These are phyloP conservation scores for Blastobotrys mokoenaii DNA, from an alignment of 805 yeast species.

Conservation along the genomic window DNA sequence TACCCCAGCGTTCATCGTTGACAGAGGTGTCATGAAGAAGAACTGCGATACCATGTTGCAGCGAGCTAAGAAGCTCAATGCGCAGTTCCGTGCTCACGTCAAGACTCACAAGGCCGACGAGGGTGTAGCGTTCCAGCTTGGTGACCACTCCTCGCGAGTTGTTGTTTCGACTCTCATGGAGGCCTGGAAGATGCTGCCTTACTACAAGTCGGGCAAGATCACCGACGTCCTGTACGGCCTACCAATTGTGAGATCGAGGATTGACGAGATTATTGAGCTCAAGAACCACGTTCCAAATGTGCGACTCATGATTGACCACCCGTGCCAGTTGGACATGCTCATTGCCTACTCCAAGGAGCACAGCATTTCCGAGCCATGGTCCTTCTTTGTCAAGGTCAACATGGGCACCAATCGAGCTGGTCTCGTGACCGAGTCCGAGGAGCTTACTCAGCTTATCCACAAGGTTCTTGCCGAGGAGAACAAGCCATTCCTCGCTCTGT, in stretches of 20 bases:
- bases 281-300: slow-evolving; percentile 36
- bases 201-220: slow-evolving; percentile 33
- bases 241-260: slow-evolving; percentile 45
- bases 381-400: slow-evolving; percentile 58
- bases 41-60: slow-evolving; percentile 46
- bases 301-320: slow-evolving; percentile 51
- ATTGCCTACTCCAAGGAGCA: slow-evolving; percentile 28
- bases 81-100: slow-evolving; percentile 59
- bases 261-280: slow-evolving; percentile 39
- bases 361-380: slow-evolving; percentile 39
- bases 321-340: slow-evolving; percentile 46
- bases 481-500: slow-evolving; percentile 35
- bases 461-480: slow-evolving; percentile 23
- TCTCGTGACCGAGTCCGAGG: slow-evolving; percentile 27
- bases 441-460: slow-evolving; percentile 32
- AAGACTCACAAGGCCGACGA: slow-evolving; percentile 67
- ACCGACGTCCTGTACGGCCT: slow-evolving; percentile 51
- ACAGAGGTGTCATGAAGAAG: slow-evolving; percentile 31
- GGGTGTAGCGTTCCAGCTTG: slow-evolving; percentile 50
- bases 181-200: slow-evolving; percentile 44
- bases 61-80: slow-evolving; percentile 33
- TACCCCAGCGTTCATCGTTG: slow-evolving; percentile 52
- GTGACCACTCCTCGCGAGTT: slow-evolving; percentile 37
- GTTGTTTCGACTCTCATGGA: slow-evolving; percentile 66
- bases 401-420: slow-evolving; percentile 74